These are phyloP conservation scores for Takashimella koratensis DNA, from an alignment of 1,284 basidiomycete genomes.

Conservation along the genomic window DNA sequence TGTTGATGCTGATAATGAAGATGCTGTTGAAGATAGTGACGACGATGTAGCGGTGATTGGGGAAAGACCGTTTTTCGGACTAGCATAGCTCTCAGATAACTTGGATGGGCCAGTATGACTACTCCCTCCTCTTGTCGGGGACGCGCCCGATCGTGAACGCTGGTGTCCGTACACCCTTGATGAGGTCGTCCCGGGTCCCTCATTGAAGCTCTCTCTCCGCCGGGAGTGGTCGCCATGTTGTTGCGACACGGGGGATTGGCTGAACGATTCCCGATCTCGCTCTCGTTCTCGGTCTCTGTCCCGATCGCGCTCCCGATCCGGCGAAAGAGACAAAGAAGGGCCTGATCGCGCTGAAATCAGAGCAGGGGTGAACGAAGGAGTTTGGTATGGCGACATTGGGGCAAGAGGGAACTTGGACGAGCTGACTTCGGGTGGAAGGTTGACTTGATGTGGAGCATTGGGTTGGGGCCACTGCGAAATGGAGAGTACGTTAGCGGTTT, in stretches of 20 bases:
- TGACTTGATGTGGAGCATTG: conserved; percentile 19
- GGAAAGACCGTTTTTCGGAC: neutral
- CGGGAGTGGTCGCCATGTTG: too few species aligned
- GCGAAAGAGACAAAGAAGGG: neutral
- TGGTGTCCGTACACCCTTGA: neutral
- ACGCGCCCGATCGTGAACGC: neutral
- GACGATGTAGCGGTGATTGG: neutral
- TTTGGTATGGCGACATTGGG: conserved; percentile 42
- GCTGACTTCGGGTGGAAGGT: conserved; percentile 12
- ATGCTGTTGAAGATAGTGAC: neutral
- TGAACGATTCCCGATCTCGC: neutral
- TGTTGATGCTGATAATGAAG: neutral
- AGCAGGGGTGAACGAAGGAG: conserved; percentile 40
- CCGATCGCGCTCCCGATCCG: neutral
- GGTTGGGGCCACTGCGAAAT: conserved; percentile 37
- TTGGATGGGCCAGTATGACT: neutral
- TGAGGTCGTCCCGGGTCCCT: neutral
- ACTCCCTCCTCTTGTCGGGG: neutral
- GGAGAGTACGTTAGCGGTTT: neutral
- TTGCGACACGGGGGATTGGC: neutral
- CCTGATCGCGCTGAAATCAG: conserved; percentile 15
- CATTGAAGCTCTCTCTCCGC: neutral
- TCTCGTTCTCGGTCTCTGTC: neutral
- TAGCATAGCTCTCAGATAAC: neutral
- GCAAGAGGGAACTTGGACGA: conserved; percentile 33